Evolutionary conservation across 331 rosid species (phyloP).

Genomic region (Erythrophleum ivorense): DNA sequence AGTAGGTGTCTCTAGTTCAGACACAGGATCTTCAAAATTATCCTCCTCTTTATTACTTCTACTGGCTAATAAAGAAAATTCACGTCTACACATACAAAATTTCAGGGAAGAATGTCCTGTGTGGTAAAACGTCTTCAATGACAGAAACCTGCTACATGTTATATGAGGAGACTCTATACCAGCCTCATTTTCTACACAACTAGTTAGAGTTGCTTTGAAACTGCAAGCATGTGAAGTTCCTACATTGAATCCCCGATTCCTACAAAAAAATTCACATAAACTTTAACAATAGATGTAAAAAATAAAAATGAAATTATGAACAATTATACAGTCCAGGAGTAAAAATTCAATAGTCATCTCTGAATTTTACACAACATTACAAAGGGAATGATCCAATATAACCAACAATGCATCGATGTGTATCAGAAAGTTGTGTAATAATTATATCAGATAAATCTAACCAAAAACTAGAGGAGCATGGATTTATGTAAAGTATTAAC

Average conservation of each 20-base stretch:
- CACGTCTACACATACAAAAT: slow-evolving; percentile 40
- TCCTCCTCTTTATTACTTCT: slow-evolving; percentile 65
- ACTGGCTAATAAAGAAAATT: slow-evolving; percentile 76
- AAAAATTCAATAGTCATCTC: not conserved
- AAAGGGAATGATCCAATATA: not conserved
- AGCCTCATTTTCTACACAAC: slow-evolving; percentile 36
- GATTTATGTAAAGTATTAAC: no score
- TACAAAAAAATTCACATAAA: slow-evolving; percentile 36
- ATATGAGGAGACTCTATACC: slow-evolving; percentile 41
- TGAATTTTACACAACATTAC: not conserved
- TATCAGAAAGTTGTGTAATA: no score
- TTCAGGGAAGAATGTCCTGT: slow-evolving; percentile 42
- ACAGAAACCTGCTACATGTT: slow-evolving; percentile 4
- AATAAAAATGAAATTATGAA: not conserved
- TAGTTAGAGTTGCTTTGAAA: slow-evolving; percentile 43
- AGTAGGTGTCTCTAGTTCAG: slow-evolving; percentile 63
- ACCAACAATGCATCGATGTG: no score
- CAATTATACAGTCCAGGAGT: not conserved
- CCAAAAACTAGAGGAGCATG: no score
- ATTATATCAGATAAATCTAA: no score
- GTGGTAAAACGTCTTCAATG: slow-evolving; percentile 35
- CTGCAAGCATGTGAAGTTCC: slow-evolving; percentile 42
- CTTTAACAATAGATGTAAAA: slow-evolving; percentile 4
- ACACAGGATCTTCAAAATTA: slow-evolving; percentile 51
- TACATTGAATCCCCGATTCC: slow-evolving; percentile 51